Percentiles rank a stretch among this genome's conserved stretches.
phyloP scores from a whole-genome alignment of 306 rosid genomes.

The Bauhinia variegata region DNA sequence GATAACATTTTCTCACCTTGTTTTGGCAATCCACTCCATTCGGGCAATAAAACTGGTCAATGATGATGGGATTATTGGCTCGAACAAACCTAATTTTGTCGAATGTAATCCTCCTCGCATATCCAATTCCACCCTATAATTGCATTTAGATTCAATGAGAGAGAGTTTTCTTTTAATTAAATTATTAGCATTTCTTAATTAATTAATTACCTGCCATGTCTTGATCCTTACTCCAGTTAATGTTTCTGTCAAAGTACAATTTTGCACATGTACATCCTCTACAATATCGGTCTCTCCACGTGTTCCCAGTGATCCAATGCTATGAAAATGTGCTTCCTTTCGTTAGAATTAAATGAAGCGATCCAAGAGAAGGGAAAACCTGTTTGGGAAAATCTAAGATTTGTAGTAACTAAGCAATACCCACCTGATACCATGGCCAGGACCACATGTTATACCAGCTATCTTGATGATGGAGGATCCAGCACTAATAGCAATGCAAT shows the following conservation, averaged over 20 bases:
- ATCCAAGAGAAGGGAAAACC: no score
- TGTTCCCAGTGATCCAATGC: slow-evolving; percentile 70
- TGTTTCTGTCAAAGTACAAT: slow-evolving; percentile 54
- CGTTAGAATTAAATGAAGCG: background rate
- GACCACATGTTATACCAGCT: slow-evolving; percentile 50
- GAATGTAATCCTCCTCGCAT: slow-evolving; percentile 49
- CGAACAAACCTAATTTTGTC: slow-evolving; percentile 45
- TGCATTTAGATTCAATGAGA: background rate
- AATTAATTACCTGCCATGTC: slow-evolving; percentile 59
- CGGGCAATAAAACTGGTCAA: slow-evolving; percentile 58
- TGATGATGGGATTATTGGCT: slow-evolving; percentile 52
- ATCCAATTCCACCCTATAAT: slow-evolving; percentile 61
- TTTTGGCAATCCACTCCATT: slow-evolving; percentile 29
- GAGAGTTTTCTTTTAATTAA: background rate
- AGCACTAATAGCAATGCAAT: slow-evolving; percentile 55
- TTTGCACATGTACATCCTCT: slow-evolving; percentile 54
- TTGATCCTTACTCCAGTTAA: slow-evolving; percentile 68
- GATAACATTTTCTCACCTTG: slow-evolving; percentile 37
- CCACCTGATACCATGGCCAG: slow-evolving; percentile 70
- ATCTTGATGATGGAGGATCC: slow-evolving; percentile 47
- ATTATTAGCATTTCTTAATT: background rate
- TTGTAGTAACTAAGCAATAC: no score
- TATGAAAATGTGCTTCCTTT: slow-evolving; percentile 18
- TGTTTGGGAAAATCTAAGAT: background rate
- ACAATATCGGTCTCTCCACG: slow-evolving; percentile 47